Percentiles rank a stretch among this genome's conserved stretches.
These are phyloP conservation scores for Scheffersomyces amazonensis DNA, from an alignment of 805 yeast genomes.

Conservation along the genomic window DNA sequence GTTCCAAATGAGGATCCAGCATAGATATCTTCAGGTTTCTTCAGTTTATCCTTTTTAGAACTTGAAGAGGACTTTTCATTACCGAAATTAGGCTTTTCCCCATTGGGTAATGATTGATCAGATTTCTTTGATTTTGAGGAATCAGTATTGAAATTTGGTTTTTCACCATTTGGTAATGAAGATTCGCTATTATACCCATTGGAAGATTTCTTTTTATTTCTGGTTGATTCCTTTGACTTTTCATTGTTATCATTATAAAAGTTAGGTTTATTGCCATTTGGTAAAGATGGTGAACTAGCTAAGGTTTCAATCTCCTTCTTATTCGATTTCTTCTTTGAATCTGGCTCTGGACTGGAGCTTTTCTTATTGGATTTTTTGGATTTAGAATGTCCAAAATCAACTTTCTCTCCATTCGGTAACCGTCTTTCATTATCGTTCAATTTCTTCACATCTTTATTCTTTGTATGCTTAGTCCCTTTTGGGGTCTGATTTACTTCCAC, in stretches of 20 bases:
- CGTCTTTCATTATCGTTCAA: conserved; percentile 14
- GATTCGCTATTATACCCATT: conserved; percentile 8
- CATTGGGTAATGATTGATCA: conserved; percentile 24
- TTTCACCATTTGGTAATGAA: conserved; percentile 25
- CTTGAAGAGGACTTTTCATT: conserved; percentile 10
- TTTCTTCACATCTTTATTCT: conserved; percentile 1
- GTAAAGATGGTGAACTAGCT: conserved; percentile 17
- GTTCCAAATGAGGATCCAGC: conserved; percentile 59
- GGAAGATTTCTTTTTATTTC: conserved; percentile 6
- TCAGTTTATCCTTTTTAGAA: neutral
- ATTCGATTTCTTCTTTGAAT: neutral
- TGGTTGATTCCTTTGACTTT: conserved; percentile 1
- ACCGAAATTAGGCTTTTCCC: conserved; percentile 21
- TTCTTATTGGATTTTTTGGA: conserved; percentile 4
- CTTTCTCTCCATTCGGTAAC: conserved; percentile 28
- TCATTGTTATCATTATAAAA: conserved; percentile 13
- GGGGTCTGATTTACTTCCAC: too few relatives aligned
- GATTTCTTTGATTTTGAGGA: conserved; percentile 8
- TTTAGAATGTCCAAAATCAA: conserved; percentile 23
- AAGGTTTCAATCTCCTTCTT: neutral
- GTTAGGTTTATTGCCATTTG: conserved; percentile 29
- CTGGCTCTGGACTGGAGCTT: neutral
- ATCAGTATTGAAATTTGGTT: conserved; percentile 17
- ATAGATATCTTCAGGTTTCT: conserved; percentile 31
- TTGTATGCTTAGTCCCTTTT: conserved; percentile 3